Evolutionary conservation across 164 flowering plant genomes (phyloP).

Genomic region (Kalanchoe fedtschenkoi): DNA sequence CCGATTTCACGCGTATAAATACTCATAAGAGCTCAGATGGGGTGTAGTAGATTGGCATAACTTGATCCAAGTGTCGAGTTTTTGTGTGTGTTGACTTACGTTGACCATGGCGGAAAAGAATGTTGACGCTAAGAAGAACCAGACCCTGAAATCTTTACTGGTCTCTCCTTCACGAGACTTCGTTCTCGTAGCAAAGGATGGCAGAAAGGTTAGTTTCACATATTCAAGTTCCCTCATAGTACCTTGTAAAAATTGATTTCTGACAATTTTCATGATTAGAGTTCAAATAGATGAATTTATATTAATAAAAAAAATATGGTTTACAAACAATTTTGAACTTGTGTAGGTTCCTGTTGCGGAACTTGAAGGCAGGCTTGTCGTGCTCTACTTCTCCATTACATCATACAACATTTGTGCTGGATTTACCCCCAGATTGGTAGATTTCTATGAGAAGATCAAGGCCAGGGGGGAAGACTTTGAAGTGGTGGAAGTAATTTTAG

Average conservation of each 20-base stretch:
- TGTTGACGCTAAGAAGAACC: slow-evolving; percentile 27
- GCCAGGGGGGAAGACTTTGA: slow-evolving; percentile 36
- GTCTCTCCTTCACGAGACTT: slow-evolving; percentile 36
- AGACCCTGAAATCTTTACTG: slow-evolving; percentile 41
- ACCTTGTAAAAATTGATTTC: too few relatives aligned
- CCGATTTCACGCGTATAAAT: neutral
- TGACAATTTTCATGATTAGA: too few relatives aligned
- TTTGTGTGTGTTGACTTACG: too few relatives aligned
- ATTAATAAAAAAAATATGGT: too few relatives aligned
- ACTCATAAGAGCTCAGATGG: neutral
- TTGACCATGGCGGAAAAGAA: neutral
- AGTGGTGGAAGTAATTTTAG: slow-evolving; percentile 35
- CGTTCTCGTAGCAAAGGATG: slow-evolving; percentile 22
- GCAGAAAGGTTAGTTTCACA: slow-evolving; percentile 6
- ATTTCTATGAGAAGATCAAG: slow-evolving; percentile 30
- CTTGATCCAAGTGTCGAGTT: too few relatives aligned
- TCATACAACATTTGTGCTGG: slow-evolving; percentile 3
- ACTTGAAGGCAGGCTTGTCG: slow-evolving; percentile 45
- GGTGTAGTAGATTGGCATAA: too few relatives aligned
- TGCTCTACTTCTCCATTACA: slow-evolving; percentile 28
- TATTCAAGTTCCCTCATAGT: too few relatives aligned
- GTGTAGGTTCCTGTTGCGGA: slow-evolving; percentile 36
- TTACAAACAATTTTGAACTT: too few relatives aligned
- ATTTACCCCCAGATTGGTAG: slow-evolving; percentile 26
- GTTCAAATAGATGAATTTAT: too few relatives aligned